These are phyloP conservation scores for Monosporascus ibericus DNA, from an alignment of 2,329 filamentous ascomycete genomes.

Conservation along the genomic window DNA sequence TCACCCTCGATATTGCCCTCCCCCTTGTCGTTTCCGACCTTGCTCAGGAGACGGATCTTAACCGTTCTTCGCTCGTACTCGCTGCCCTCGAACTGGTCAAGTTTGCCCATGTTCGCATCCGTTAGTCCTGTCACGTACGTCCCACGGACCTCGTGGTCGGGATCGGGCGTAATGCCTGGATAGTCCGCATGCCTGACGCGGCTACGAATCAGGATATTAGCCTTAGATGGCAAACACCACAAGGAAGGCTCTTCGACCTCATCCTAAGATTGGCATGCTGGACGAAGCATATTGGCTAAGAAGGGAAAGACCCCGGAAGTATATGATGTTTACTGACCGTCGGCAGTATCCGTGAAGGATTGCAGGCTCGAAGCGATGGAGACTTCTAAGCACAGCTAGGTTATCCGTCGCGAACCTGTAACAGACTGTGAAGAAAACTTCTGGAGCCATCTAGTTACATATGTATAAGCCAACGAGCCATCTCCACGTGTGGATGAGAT, in stretches of 20 bases:
- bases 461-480: slow-evolving; percentile 6
- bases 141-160: slow-evolving; percentile 60
- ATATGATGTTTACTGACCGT: slow-evolving; percentile 29
- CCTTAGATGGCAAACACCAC: neutral
- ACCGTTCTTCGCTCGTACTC: slow-evolving; percentile 40
- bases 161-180: slow-evolving; percentile 63
- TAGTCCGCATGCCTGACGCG: slow-evolving; percentile 70
- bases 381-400: slow-evolving; percentile 34
- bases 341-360: slow-evolving; percentile 70
- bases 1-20: slow-evolving; percentile 37
- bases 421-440: slow-evolving; percentile 80
- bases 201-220: slow-evolving; percentile 22
- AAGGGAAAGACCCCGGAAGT: neutral
- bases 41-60: slow-evolving; percentile 30
- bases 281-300: too few species aligned
- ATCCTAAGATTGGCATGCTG: neutral
- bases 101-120: slow-evolving; percentile 63
- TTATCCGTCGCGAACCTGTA: slow-evolving; percentile 53
- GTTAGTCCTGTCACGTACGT: slow-evolving; percentile 74
- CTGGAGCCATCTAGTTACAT: slow-evolving; percentile 62
- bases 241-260: neutral
- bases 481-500: neutral
- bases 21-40: slow-evolving; percentile 30
- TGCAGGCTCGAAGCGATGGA: slow-evolving; percentile 65
- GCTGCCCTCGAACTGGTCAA: slow-evolving; percentile 77